Conservation (phyloP, 768 basidiomycete species). For the Lactarius hatsudake region DNA sequence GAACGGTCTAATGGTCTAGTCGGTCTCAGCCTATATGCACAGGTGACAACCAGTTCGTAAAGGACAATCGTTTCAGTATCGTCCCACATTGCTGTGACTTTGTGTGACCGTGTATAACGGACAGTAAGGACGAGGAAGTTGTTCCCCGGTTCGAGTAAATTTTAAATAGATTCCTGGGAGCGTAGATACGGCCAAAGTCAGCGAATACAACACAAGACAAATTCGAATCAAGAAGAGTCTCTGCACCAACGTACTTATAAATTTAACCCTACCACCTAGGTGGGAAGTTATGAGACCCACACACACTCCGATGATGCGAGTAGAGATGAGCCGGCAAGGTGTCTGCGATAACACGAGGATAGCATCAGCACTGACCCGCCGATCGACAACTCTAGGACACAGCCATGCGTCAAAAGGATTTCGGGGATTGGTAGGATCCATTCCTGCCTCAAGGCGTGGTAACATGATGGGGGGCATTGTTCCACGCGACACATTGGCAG, state of each 20-base stretch:
- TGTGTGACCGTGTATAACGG: background rate
- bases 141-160: background rate
- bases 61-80: background rate
- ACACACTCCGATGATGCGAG: background rate
- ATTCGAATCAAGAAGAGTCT: background rate
- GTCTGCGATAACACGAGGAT: background rate
- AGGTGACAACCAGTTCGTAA: background rate
- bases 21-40: background rate
- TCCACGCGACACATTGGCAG: background rate
- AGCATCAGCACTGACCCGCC: background rate
- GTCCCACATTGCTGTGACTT: background rate
- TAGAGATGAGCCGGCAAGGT: background rate
- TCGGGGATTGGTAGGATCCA: background rate
- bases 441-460: background rate
- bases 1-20: background rate
- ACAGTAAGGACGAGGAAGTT: background rate
- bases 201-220: background rate
- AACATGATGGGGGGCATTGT: background rate
- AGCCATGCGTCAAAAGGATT: background rate
- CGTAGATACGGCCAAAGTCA: background rate
- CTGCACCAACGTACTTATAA: background rate
- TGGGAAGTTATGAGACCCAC: background rate
- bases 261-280: background rate
- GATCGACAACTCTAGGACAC: background rate
- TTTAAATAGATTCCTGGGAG: background rate